Base-by-base conservation (phyloP, 306 rosid genomes). In the Prinsepia uniflora region DNA sequence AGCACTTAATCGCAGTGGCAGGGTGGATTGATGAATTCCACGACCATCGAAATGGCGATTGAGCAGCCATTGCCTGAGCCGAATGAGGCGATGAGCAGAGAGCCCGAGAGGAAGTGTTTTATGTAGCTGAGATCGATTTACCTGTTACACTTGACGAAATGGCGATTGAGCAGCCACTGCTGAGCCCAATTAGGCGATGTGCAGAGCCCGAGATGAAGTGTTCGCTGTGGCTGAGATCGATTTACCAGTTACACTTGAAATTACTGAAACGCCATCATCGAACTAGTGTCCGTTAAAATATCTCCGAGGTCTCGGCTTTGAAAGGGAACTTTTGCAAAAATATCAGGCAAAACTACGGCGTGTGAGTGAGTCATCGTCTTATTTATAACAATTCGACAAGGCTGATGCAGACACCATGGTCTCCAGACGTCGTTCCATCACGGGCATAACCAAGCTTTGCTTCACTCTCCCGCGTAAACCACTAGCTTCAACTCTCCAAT, bases 41-140 rank as follows among this genome's bases (percentile, higher is more conserved):
- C 6, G 80, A 63, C 80, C 70, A 67, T 18, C 65, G 24, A 20
- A 61, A 65, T 36, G 75, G 79, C 7, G 70, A 63, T 20, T 24
- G 81, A 63, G 79, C 49, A 68, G 81, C 83, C 92, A 87, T 84
- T 71, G 52, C 30, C 59, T 22, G 65, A 52, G 24, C 58, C 34
- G 3, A 30, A 30, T 15, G 0, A 15, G 45, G 55, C 65, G 36
- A 36, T 12, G 49, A 41, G 63, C 49, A 30, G n/a, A 20, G 36
- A 19, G 17, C 9, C 63, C 63, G 12, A 13, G 15, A 8, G 41
- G 9, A 14, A 67, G 20, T 49, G 42, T 44, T 34, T n/a, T n/a
- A n/a, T 60, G 20, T 3, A 7, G 24, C 22, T 18, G 60, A 60
- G 11, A 36, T 10, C 49, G 11, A 34, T 63, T 63, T 14, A 62